Evolutionary conservation across 306 rosid genomes (phyloP).

Genomic region (Quercus rubra): DNA sequence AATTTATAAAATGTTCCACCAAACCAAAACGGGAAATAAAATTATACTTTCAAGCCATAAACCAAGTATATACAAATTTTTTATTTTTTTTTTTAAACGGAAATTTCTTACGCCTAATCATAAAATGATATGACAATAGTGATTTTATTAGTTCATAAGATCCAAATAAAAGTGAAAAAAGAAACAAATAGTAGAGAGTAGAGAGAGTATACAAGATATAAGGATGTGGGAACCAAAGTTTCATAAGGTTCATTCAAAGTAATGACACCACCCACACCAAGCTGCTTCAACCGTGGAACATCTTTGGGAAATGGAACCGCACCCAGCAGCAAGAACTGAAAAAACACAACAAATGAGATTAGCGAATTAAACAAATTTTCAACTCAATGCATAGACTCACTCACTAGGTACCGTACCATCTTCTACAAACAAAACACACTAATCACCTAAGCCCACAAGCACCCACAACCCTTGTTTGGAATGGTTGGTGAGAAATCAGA

Average conservation of each 20-base stretch:
- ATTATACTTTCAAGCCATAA: neutral
- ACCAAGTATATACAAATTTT: neutral
- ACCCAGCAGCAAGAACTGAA: constrained; percentile 77
- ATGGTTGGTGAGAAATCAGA: neutral
- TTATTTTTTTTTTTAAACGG: neutral
- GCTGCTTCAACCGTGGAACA: constrained; percentile 83
- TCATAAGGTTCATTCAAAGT: constrained; percentile 92
- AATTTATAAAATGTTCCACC: neutral
- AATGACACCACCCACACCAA: constrained; percentile 95
- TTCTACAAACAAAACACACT: too few relatives aligned
- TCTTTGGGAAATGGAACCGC: constrained; percentile 98
- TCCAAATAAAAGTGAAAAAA: neutral
- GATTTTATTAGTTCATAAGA: constrained; percentile 2
- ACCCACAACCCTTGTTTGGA: neutral
- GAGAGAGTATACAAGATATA: constrained; percentile 58
- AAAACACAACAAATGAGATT: neutral
- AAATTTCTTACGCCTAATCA: neutral
- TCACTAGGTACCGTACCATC: neutral
- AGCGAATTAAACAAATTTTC: neutral
- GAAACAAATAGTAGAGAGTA: constrained; percentile 6
- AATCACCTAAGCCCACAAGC: too few relatives aligned
- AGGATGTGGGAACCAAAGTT: constrained; percentile 78
- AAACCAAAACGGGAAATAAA: neutral
- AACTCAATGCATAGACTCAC: neutral
- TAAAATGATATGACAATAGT: neutral